Evolutionary conservation across 805 yeast species (phyloP).

Genomic region (Myxozyma geophila): DNA sequence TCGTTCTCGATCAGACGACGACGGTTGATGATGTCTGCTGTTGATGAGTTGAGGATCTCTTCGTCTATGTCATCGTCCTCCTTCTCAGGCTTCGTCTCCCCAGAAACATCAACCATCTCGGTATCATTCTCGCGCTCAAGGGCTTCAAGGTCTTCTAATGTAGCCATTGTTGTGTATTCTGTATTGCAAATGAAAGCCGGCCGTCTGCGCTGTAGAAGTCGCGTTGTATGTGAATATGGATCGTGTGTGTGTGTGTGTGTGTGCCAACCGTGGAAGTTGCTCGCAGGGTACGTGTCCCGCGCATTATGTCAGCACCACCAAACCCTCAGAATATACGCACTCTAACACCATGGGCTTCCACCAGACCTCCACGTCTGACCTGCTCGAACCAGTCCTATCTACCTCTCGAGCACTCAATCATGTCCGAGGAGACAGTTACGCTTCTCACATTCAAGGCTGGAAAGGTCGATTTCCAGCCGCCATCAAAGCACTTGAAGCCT

Average conservation of each 20-base stretch:
- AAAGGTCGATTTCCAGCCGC: slow-evolving; percentile 63
- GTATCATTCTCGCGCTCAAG: slow-evolving; percentile 45
- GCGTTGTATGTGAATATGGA: too few relatives aligned
- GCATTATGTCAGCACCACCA: neutral
- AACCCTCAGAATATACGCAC: neutral
- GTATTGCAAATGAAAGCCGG: too few relatives aligned
- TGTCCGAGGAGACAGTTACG: slow-evolving; percentile 23
- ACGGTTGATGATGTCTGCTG: slow-evolving; percentile 82
- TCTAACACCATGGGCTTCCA: neutral
- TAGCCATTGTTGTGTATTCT: slow-evolving; percentile 60
- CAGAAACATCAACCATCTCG: slow-evolving; percentile 51
- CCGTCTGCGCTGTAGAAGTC: too few relatives aligned
- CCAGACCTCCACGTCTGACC: neutral
- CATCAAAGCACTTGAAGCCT: slow-evolving; percentile 69
- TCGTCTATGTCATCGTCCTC: slow-evolving; percentile 69
- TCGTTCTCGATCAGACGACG: slow-evolving; percentile 90
- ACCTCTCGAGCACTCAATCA: slow-evolving; percentile 6
- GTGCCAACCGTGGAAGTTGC: slow-evolving; percentile 4
- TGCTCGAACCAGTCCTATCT: neutral
- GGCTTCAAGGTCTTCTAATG: slow-evolving; percentile 78
- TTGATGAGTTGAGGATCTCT: slow-evolving; percentile 77
- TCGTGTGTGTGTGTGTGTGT: too few relatives aligned
- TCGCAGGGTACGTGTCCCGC: neutral
- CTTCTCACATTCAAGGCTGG: slow-evolving; percentile 72
- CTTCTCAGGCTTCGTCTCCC: slow-evolving; percentile 34